Evolutionary conservation across 139 green algal species (phyloP).

Genomic region (Eudorina sp.): DNA sequence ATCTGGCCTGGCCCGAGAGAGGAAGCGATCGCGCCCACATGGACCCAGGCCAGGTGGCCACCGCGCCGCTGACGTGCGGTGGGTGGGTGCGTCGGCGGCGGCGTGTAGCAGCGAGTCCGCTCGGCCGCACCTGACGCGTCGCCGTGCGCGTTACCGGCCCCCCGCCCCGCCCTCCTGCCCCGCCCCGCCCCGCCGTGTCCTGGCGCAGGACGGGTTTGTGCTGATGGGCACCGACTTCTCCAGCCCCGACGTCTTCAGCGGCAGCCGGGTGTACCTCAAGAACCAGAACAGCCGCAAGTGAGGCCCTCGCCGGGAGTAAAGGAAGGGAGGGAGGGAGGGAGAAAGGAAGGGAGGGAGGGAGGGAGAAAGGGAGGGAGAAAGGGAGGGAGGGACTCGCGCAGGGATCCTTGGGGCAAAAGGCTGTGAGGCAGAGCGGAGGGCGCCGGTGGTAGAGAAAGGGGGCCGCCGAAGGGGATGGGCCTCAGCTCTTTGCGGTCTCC

Average conservation of each 20-base stretch:
- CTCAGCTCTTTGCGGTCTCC: no score
- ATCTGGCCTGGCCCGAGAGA: no score
- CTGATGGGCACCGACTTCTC: constrained; percentile 32
- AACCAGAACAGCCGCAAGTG: constrained; percentile 47
- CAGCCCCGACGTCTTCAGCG: not conserved
- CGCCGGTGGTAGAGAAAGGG: no score
- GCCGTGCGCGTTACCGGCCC: not conserved
- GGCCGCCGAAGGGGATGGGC: no score
- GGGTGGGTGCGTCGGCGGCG: not conserved
- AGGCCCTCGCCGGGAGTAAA: not conserved
- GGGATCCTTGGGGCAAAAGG: no score
- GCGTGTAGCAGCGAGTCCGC: not conserved
- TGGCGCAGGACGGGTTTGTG: constrained; percentile 4
- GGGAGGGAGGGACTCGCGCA: no score
- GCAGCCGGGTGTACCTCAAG: constrained; percentile 31
- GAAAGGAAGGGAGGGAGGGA: not conserved
- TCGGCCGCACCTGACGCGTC: not conserved
- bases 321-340: not conserved
- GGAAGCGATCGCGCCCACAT: no score
- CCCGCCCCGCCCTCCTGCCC: not conserved
- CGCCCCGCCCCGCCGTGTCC: not conserved
- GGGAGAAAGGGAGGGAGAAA: not conserved
- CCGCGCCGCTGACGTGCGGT: no score
- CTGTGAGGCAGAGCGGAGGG: no score
- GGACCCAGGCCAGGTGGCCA: no score